Conservation (phyloP, 2,329 filamentous ascomycete species). For the Colletotrichum salicis region DNA sequence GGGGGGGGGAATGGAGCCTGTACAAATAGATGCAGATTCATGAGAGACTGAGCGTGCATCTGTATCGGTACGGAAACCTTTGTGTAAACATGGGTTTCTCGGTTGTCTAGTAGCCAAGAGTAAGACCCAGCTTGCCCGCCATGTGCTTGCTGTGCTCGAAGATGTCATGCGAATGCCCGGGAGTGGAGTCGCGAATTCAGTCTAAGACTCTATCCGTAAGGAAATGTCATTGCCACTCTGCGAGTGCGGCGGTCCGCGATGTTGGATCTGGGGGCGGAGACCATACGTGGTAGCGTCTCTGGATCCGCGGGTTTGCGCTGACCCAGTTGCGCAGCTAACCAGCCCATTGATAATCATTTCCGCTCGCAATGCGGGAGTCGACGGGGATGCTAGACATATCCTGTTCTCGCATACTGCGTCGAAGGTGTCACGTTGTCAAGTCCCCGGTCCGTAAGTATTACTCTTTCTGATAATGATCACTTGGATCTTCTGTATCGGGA, state of each 20-base stretch:
- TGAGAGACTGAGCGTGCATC: neutral
- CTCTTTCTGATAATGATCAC: neutral
- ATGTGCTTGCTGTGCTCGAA: neutral
- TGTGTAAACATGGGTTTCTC: neutral
- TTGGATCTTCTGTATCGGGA: neutral
- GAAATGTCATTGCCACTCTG: neutral
- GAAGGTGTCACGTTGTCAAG: neutral
- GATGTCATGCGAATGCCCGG: neutral
- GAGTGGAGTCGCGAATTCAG: constrained; percentile 20
- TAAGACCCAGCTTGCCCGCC: neutral
- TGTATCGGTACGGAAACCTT: neutral
- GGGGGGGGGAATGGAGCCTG: neutral
- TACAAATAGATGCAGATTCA: neutral
- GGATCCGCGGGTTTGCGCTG: neutral
- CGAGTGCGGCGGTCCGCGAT: neutral
- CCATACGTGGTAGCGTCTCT: constrained; percentile 17
- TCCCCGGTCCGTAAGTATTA: neutral
- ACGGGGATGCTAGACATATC: neutral
- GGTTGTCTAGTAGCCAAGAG: neutral
- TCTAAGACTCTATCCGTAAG: neutral
- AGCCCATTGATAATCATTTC: neutral
- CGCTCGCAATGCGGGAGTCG: neutral
- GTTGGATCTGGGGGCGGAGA: constrained; percentile 31
- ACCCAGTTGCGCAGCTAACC: too few relatives aligned
- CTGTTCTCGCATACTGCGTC: neutral